Percentiles rank a stretch among this genome's conserved stretches.
Conservation (phyloP, 305 asterid species). For the Solanum chacoense region DNA sequence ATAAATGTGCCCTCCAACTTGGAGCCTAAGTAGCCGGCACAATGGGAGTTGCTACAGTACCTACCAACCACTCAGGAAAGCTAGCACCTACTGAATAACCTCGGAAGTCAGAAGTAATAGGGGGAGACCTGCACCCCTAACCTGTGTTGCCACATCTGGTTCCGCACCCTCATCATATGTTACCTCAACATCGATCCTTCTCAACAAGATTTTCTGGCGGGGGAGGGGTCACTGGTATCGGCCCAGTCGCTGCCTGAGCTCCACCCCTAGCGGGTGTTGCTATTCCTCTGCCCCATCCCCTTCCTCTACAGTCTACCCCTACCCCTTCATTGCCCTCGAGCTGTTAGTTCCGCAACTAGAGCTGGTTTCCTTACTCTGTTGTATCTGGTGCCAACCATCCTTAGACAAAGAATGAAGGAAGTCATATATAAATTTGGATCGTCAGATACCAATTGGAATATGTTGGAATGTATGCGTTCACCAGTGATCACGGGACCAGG, state of each 20-base stretch:
- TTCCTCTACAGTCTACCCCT: not conserved
- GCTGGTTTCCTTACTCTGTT: not conserved
- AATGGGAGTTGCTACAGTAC: not conserved
- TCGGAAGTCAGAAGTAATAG: not conserved
- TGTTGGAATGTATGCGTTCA: too few relatives aligned
- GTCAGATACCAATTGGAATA: not conserved
- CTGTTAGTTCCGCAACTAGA: not conserved
- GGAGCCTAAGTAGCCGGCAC: not conserved
- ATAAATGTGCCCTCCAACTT: not conserved
- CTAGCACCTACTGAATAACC: not conserved
- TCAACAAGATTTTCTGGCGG: not conserved
- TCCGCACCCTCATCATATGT: not conserved
- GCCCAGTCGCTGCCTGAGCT: not conserved
- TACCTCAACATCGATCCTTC: not conserved
- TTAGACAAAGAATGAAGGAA: not conserved
- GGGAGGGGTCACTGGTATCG: not conserved
- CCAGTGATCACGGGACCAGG: too few relatives aligned
- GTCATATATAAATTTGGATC: not conserved
- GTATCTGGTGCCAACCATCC: not conserved
- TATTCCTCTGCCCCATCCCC: not conserved
- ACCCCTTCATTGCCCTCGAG: not conserved
- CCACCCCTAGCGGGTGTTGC: not conserved
- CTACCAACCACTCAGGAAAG: not conserved
- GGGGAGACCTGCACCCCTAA: not conserved
- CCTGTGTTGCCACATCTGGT: not conserved